phyloP scores from a whole-genome alignment of 192 early-diverging fungal species.

The Rhizophagus clarus region DNA sequence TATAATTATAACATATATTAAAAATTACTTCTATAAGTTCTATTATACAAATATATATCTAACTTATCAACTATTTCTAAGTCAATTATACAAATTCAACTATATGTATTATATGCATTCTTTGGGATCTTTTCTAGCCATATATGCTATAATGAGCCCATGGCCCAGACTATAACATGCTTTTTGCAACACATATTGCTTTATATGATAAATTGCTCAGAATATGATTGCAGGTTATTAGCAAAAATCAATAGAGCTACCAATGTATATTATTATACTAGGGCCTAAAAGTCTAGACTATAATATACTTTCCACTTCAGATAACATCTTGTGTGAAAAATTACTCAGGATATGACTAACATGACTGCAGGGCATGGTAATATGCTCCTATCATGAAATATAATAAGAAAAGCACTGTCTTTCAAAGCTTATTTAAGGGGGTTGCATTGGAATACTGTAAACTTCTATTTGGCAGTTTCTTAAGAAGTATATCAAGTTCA shows the following conservation, averaged over 20 bases:
- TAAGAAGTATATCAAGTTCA: slow-evolving; percentile 22
- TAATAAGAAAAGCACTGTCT: slow-evolving; percentile 1
- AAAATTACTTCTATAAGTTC: no score
- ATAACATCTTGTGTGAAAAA: slow-evolving; percentile 23
- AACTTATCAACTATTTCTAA: no score
- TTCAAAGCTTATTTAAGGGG: slow-evolving; percentile 21
- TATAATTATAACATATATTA: no score
- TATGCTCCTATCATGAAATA: neutral
- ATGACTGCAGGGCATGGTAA: slow-evolving; percentile 28
- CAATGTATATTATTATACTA: slow-evolving; percentile 20
- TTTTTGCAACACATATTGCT: neutral
- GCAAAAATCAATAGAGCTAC: slow-evolving; percentile 15
- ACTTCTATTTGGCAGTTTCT: neutral
- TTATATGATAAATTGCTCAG: slow-evolving; percentile 20
- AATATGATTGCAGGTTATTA: slow-evolving; percentile 25
- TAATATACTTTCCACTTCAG: slow-evolving; percentile 23
- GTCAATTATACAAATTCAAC: no score
- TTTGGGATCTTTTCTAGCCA: no score
- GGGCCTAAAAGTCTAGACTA: neutral
- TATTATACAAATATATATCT: no score
- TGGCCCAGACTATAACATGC: slow-evolving; percentile 15
- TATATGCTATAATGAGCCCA: no score
- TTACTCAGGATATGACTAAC: slow-evolving; percentile 26
- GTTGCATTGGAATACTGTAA: neutral
- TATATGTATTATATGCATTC: no score